A percentile compares a stretch with the other conserved stretches of the same genome.
Conservation (phyloP, 805 yeast species). For the Nakazawaea populi region DNA sequence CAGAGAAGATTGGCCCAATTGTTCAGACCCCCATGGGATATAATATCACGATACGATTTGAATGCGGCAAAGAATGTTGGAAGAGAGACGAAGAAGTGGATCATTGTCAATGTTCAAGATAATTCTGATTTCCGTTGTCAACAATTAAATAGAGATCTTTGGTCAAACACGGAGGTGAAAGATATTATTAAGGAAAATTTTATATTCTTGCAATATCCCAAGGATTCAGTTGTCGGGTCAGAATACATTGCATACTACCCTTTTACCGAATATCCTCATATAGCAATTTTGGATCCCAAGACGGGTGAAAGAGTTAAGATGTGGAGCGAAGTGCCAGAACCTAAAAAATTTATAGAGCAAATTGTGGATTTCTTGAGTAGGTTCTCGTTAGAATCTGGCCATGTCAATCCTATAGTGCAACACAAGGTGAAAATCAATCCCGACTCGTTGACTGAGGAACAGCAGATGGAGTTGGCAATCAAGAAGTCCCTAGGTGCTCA, state of each 20-base stretch:
- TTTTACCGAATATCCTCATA: conserved; percentile 71
- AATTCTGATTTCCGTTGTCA: conserved; percentile 82
- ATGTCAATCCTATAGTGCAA: conserved; percentile 58
- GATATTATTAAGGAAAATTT: conserved; percentile 60
- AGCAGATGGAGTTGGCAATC: conserved; percentile 74
- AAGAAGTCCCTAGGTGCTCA: conserved; percentile 49
- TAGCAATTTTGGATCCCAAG: conserved; percentile 88
- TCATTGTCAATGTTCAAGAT: conserved; percentile 85
- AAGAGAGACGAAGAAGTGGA: conserved; percentile 64
- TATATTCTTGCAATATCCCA: conserved; percentile 79
- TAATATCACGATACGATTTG: conserved; percentile 63
- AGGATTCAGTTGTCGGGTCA: conserved; percentile 69
- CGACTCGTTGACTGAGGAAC: conserved; percentile 69
- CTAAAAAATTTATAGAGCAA: conserved; percentile 57
- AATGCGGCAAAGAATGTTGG: conserved; percentile 73
- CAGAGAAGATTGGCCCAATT: conserved; percentile 72
- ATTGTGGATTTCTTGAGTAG: conserved; percentile 61
- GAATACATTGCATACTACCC: conserved; percentile 71
- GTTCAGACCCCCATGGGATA: conserved; percentile 91
- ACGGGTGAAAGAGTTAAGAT: conserved; percentile 84
- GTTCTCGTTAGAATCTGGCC: conserved; percentile 59
- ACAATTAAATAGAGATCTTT: conserved; percentile 84
- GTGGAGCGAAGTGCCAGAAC: conserved; percentile 70
- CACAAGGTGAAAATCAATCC: conserved; percentile 60
- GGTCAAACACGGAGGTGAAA: conserved; percentile 71